Percentiles rank a stretch among this genome's conserved stretches.
Evolutionary conservation across 768 basidiomycete genomes (phyloP).

Genomic region (Suillus sp.): DNA sequence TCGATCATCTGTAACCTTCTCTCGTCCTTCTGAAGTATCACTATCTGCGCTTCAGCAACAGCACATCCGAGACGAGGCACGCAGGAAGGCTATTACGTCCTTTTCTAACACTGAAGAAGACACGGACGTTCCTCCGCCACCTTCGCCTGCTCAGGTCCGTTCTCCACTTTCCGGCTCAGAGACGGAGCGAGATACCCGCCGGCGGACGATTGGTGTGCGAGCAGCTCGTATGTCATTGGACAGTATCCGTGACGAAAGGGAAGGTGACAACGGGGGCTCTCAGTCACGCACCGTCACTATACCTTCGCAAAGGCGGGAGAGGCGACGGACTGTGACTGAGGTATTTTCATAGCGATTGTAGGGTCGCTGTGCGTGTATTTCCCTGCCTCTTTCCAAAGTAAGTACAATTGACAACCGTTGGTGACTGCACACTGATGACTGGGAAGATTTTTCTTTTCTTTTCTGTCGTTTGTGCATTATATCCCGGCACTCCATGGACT

Average conservation of each 20-base stretch:
- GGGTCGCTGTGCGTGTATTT: slow-evolving; percentile 13
- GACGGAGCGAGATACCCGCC: slow-evolving; percentile 48
- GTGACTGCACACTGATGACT: background rate
- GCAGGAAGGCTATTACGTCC: slow-evolving; percentile 38
- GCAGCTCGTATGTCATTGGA: slow-evolving; percentile 51
- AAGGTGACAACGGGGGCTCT: slow-evolving; percentile 42
- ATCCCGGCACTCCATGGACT: slow-evolving; percentile 26
- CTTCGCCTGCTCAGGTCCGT: slow-evolving; percentile 27
- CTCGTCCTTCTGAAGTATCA: slow-evolving; percentile 58
- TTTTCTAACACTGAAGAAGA: slow-evolving; percentile 30
- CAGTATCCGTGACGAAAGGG: slow-evolving; percentile 30
- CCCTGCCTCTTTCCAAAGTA: slow-evolving; percentile 21
- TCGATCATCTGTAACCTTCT: slow-evolving; percentile 61
- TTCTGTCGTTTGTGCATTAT: slow-evolving; percentile 24
- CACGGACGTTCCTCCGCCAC: slow-evolving; percentile 5
- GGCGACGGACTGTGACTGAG: slow-evolving; percentile 54
- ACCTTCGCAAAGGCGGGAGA: slow-evolving; percentile 39
- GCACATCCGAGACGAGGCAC: slow-evolving; percentile 40
- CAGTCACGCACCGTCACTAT: slow-evolving; percentile 41
- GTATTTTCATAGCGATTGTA: slow-evolving; percentile 37
- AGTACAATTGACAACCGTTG: slow-evolving; percentile 8
- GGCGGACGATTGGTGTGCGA: slow-evolving; percentile 40
- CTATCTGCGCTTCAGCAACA: slow-evolving; percentile 60
- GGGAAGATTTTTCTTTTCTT: slow-evolving; percentile 16
- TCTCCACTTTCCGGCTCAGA: slow-evolving; percentile 48